Percentiles rank a stretch among this genome's conserved stretches.
These are phyloP conservation scores for Alternaria atra DNA, from an alignment of 2,329 filamentous ascomycete genomes.

Conservation along the genomic window DNA sequence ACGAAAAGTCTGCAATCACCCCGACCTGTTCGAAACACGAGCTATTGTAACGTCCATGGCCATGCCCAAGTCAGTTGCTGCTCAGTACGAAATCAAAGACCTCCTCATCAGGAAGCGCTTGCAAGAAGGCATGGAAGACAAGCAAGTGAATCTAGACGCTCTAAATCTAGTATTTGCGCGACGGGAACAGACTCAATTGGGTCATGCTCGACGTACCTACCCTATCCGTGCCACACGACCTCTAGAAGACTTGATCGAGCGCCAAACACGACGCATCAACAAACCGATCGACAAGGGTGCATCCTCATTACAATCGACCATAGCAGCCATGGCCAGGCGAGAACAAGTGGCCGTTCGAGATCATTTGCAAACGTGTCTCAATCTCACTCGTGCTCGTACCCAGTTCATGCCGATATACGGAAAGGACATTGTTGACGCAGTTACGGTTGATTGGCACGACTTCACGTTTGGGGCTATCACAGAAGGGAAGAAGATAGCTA, in stretches of 20 bases:
- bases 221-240: conserved; percentile 70
- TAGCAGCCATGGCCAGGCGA: conserved; percentile 74
- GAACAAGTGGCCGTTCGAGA: conserved; percentile 72
- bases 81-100: conserved; percentile 78
- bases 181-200: conserved; percentile 68
- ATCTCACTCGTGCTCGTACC: conserved; percentile 81
- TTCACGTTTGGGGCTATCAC: conserved; percentile 48
- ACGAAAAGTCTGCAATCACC: conserved; percentile 97
- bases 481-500: conserved; percentile 49
- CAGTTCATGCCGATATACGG: conserved; percentile 85
- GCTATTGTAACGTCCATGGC: conserved; percentile 97
- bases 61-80: conserved; percentile 80
- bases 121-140: conserved; percentile 69
- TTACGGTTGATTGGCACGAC: conserved; percentile 66
- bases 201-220: conserved; percentile 55
- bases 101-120: conserved; percentile 72
- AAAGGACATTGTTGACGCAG: conserved; percentile 75
- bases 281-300: conserved; percentile 61
- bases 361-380: conserved; percentile 81
- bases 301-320: conserved; percentile 72
- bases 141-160: conserved; percentile 74
- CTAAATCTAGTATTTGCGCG: conserved; percentile 79
- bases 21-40: conserved; percentile 93
- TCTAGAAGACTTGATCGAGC: conserved; percentile 75
- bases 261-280: conserved; percentile 68